Conservation (phyloP, 345 rosid genomes). For the Abelmoschus esculentus region DNA sequence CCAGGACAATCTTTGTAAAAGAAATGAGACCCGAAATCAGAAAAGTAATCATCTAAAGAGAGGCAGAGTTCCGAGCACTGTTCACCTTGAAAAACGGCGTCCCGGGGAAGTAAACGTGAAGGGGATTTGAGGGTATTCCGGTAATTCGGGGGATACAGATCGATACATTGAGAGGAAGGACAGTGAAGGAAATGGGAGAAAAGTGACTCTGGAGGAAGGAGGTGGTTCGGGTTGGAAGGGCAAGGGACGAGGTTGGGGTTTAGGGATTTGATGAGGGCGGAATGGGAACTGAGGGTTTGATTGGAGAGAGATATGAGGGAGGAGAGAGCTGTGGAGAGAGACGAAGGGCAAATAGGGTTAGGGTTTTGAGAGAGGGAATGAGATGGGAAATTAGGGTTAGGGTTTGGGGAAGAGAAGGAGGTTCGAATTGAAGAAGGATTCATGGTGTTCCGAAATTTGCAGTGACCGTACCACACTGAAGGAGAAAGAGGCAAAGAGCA, state of each 20-base stretch:
- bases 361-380: not conserved
- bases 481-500: no score
- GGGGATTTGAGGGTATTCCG: conserved; percentile 33
- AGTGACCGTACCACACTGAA: no score
- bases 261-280: conserved; percentile 19
- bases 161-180: conserved; percentile 34
- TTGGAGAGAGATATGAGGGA: conserved; percentile 22
- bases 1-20: conserved; percentile 66
- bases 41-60: conserved; percentile 42
- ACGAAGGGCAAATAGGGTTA: not conserved
- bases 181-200: conserved; percentile 65
- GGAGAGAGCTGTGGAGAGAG: conserved; percentile 2
- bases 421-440: not conserved
- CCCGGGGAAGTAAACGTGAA: conserved; percentile 1
- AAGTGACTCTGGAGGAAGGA: conserved; percentile 64
- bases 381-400: conserved; percentile 1
- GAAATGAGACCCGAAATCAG: conserved; percentile 35
- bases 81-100: conserved; percentile 10
- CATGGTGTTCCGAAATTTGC: no score
- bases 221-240: conserved; percentile 55
- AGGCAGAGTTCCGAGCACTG: conserved; percentile 36
- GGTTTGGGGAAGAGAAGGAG: not conserved
- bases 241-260: conserved; percentile 35
- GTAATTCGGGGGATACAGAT: conserved; percentile 38
- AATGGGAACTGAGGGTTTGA: conserved; percentile 27